Percentiles rank a stretch among this genome's conserved stretches.
phyloP scores from a whole-genome alignment of 139 green algal species.

The Chlorella ohadii region DNA sequence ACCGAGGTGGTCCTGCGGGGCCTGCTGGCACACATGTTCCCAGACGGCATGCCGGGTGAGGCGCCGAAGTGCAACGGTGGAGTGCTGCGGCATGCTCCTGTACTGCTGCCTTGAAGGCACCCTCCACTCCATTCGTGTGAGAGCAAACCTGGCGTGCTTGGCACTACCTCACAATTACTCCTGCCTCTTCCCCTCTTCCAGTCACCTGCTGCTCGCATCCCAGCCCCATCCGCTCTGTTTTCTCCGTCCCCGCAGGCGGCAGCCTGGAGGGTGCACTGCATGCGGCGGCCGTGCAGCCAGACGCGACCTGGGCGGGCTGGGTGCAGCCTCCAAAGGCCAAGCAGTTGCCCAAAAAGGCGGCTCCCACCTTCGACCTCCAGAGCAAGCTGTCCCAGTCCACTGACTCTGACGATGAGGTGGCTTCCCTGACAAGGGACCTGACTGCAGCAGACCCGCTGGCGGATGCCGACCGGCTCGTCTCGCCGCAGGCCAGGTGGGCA shows the following conservation, averaged over 20 bases:
- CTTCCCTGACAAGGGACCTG: too few relatives aligned
- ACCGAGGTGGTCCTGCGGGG: conserved; percentile 7
- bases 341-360: too few relatives aligned
- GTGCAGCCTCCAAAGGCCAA: not conserved
- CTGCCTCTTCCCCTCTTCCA: too few relatives aligned
- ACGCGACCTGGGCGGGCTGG: not conserved
- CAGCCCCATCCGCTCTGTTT: not conserved
- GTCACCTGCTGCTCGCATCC: not conserved
- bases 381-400: too few relatives aligned
- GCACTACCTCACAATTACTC: too few relatives aligned
- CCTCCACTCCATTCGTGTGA: too few relatives aligned
- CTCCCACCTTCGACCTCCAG: too few relatives aligned
- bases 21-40: conserved; percentile 12
- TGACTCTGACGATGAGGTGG: too few relatives aligned
- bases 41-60: not conserved
- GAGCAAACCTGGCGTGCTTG: not conserved
- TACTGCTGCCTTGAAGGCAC: too few relatives aligned
- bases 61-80: too few relatives aligned
- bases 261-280: not conserved
- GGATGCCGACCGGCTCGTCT: not conserved
- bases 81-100: too few relatives aligned
- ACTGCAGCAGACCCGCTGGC: not conserved
- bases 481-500: not conserved
- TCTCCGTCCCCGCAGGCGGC: not conserved
- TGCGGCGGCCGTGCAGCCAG: not conserved